phyloP scores from a whole-genome alignment of 768 basidiomycete species.

The Peribolospora kevripleyi region DNA sequence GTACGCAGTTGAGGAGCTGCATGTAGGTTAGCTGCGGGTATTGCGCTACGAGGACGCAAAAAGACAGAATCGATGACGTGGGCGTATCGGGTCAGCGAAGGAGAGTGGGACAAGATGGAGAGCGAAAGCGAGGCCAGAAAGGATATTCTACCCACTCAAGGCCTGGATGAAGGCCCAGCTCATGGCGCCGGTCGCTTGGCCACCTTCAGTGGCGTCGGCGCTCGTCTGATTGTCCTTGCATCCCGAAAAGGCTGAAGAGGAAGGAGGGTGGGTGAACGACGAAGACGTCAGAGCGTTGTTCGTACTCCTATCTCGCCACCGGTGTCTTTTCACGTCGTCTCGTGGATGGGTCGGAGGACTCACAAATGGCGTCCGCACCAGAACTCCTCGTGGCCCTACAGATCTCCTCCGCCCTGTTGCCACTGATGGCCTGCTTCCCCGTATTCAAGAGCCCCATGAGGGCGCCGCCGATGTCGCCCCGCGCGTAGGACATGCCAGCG shows the following conservation, averaged over 20 bases:
- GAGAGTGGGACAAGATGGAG: not conserved
- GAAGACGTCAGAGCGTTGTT: not conserved
- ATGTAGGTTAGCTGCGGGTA: slow-evolving; percentile 21
- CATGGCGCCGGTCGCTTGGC: slow-evolving; percentile 28
- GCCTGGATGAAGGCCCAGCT: slow-evolving; percentile 16
- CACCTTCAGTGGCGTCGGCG: slow-evolving; percentile 25
- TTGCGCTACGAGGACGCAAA: slow-evolving; percentile 17
- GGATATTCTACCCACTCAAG: no score
- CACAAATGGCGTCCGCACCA: slow-evolving; percentile 52
- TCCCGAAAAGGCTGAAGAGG: slow-evolving; percentile 10
- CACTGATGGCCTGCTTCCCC: slow-evolving; percentile 48
- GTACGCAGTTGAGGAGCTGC: slow-evolving; percentile 20
- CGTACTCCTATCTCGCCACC: not conserved
- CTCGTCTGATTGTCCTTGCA: slow-evolving; percentile 25
- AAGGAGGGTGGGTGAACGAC: no score
- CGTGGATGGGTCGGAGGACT: no score
- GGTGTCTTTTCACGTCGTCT: not conserved
- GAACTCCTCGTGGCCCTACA: slow-evolving; percentile 36
- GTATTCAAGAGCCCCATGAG: slow-evolving; percentile 48
- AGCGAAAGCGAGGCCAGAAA: not conserved
- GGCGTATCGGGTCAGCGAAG: not conserved
- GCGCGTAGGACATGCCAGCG: slow-evolving; percentile 49
- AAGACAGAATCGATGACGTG: not conserved
- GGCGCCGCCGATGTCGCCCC: slow-evolving; percentile 56
- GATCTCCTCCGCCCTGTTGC: slow-evolving; percentile 27